Percentiles rank a stretch among this genome's conserved stretches.
Evolutionary conservation across 257 asterid species (phyloP).

Genomic region (Nicotiana benthamiana): DNA sequence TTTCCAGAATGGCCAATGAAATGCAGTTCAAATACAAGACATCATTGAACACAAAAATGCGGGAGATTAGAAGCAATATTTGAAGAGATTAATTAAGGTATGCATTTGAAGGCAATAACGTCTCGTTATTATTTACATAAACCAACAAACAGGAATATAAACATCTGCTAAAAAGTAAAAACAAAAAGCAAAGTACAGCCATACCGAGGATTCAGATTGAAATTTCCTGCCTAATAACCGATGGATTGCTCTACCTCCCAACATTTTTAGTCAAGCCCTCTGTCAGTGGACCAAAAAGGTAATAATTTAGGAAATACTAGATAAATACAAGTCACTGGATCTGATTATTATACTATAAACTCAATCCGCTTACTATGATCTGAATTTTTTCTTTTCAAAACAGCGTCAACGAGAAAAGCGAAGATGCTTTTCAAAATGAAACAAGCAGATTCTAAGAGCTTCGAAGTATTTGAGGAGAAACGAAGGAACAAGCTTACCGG

Average conservation of each 20-base stretch:
- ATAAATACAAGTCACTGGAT: neutral
- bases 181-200: neutral
- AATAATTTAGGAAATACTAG: neutral
- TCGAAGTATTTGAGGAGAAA: neutral
- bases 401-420: neutral
- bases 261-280: constrained; percentile 33
- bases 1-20: neutral
- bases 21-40: neutral
- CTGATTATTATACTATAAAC: neutral
- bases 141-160: neutral
- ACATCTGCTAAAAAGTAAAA: neutral
- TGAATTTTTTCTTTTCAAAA: neutral
- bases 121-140: neutral
- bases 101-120: neutral
- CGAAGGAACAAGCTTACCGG: neutral
- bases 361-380: neutral
- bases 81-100: neutral
- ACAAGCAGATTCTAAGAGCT: neutral
- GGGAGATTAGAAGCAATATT: neutral
- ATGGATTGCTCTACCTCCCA: constrained; percentile 44
- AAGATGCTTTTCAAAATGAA: neutral
- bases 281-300: constrained; percentile 8
- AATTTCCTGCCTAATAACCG: constrained; percentile 39
- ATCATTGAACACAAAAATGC: neutral
- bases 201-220: constrained; percentile 32